Percentiles rank a stretch among this genome's conserved stretches.
Evolutionary conservation across 1,284 basidiomycete species (phyloP).

Genomic region (Trichosporon inkin): DNA sequence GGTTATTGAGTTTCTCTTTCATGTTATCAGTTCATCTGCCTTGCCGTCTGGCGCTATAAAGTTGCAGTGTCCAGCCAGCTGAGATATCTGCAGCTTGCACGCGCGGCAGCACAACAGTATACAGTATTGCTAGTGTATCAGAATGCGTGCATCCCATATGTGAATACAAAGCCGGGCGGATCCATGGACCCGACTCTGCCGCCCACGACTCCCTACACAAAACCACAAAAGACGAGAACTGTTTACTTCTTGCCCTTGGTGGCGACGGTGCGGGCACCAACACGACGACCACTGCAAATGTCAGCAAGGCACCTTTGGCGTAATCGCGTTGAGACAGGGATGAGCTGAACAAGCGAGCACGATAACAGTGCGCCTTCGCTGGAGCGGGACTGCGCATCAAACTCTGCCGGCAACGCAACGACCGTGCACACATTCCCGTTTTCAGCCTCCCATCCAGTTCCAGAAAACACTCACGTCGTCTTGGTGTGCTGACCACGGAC

Average conservation of each 20-base stretch:
- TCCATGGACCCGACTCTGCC: slow-evolving; percentile 5
- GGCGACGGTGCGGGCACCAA: slow-evolving; percentile 27
- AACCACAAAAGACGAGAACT: slow-evolving; percentile 3
- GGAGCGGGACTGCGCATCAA: too few species aligned
- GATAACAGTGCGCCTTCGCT: too few species aligned
- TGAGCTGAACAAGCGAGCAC: too few species aligned
- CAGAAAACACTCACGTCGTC: slow-evolving; percentile 62
- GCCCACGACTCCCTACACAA: slow-evolving; percentile 9
- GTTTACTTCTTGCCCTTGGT: slow-evolving; percentile 32
- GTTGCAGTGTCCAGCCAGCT: too few species aligned
- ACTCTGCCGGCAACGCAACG: too few species aligned
- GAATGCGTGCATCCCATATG: slow-evolving; percentile 22
- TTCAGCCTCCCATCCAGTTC: not conserved
- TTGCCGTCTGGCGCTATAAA: too few species aligned
- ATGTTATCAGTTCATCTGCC: slow-evolving; percentile 1
- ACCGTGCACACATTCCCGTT: too few species aligned
- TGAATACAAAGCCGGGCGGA: slow-evolving; percentile 13
- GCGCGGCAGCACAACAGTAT: not conserved
- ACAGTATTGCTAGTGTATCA: not conserved
- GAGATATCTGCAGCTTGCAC: not conserved
- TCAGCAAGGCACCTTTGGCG: not conserved
- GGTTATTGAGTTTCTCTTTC: not conserved
- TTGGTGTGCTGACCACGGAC: slow-evolving; percentile 99
- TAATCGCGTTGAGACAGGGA: too few species aligned
- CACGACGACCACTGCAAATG: slow-evolving; percentile 23